Percentiles rank a stretch among this genome's conserved stretches.
Evolutionary conservation across 2,329 filamentous ascomycete species (phyloP).

Genomic region (Verticillium dahliae): DNA sequence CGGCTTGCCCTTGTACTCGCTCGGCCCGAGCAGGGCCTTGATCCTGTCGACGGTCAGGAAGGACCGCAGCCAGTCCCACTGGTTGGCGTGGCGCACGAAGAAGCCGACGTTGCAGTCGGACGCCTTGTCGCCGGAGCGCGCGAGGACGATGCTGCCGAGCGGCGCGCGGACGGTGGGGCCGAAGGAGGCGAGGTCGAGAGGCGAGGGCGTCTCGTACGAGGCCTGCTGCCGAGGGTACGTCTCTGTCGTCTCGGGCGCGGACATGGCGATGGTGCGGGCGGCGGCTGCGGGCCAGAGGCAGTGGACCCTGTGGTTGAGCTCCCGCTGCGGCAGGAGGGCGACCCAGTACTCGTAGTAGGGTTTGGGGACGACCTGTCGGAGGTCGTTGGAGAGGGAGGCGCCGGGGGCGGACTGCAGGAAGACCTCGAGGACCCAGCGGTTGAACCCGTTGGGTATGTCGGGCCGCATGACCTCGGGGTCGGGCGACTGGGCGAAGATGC

Average conservation of each 20-base stretch:
- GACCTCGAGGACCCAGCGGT: constrained; percentile 1
- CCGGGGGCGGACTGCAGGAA: constrained; percentile 26
- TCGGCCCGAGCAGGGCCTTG: constrained; percentile 31
- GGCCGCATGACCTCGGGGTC: constrained; percentile 12
- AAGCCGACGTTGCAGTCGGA: constrained; percentile 26
- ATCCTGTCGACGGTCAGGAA: constrained; percentile 30
- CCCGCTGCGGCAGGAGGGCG: constrained; percentile 11
- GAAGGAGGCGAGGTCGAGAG: neutral
- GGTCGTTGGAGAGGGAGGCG: neutral
- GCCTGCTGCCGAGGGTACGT: neutral
- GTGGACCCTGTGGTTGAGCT: constrained; percentile 9
- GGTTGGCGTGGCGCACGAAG: constrained; percentile 25
- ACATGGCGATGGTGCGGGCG: neutral
- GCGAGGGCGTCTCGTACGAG: neutral
- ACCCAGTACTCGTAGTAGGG: constrained; percentile 1
- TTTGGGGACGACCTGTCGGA: neutral
- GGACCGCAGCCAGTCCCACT: constrained; percentile 32
- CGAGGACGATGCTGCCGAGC: constrained; percentile 22
- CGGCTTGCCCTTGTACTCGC: constrained; percentile 26
- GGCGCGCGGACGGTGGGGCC: constrained; percentile 11
- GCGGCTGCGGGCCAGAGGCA: constrained; percentile 14
- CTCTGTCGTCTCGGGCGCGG: neutral
- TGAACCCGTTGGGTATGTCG: constrained; percentile 5
- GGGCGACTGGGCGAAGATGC: constrained; percentile 33
- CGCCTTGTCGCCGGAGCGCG: constrained; percentile 25